Evolutionary conservation across 108 stramenopile species (phyloP).

Genomic region (Skeletonema grethae): DNA sequence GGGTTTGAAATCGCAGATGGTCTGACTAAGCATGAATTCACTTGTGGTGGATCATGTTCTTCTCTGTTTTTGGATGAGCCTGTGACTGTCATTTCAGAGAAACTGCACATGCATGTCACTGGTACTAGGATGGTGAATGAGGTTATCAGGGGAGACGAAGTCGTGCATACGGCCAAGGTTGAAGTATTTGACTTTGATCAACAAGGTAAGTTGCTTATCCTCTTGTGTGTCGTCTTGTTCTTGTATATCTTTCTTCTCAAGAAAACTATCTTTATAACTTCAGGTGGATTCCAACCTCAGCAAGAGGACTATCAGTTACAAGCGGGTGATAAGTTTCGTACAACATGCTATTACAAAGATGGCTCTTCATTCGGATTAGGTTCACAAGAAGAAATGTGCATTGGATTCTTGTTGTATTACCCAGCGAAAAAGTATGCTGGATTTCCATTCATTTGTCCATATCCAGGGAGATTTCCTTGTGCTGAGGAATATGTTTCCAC

Average conservation of each 20-base stretch:
- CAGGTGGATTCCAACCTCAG: slow-evolving; percentile 19
- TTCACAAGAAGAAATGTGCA: slow-evolving; percentile 69
- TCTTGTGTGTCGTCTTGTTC: not conserved
- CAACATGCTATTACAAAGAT: slow-evolving; percentile 57
- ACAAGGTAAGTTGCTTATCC: slow-evolving; percentile 34
- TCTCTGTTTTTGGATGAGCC: slow-evolving; percentile 12
- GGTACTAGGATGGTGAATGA: slow-evolving; percentile 50
- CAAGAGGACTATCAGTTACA: slow-evolving; percentile 46
- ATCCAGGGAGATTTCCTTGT: not conserved
- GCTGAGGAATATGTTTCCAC: slow-evolving; percentile 5
- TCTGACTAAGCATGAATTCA: slow-evolving; percentile 43
- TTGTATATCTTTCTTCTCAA: too few species aligned
- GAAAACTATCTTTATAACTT: too few species aligned
- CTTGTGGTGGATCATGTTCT: slow-evolving; percentile 52
- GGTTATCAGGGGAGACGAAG: slow-evolving; percentile 52
- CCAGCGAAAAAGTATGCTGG: slow-evolving; percentile 21
- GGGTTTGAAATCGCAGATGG: slow-evolving; percentile 40
- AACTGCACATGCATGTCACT: slow-evolving; percentile 61
- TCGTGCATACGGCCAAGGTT: slow-evolving; percentile 37
- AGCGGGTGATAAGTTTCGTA: slow-evolving; percentile 56
- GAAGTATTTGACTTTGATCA: slow-evolving; percentile 61
- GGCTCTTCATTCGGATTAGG: slow-evolving; percentile 33
- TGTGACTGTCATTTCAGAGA: slow-evolving; percentile 56
- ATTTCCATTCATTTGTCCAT: slow-evolving; percentile 4
- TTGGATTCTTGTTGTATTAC: slow-evolving; percentile 57